phyloP scores from a whole-genome alignment of 192 early-diverging fungal genomes.

The Jimgerdemannia flammicorona region DNA sequence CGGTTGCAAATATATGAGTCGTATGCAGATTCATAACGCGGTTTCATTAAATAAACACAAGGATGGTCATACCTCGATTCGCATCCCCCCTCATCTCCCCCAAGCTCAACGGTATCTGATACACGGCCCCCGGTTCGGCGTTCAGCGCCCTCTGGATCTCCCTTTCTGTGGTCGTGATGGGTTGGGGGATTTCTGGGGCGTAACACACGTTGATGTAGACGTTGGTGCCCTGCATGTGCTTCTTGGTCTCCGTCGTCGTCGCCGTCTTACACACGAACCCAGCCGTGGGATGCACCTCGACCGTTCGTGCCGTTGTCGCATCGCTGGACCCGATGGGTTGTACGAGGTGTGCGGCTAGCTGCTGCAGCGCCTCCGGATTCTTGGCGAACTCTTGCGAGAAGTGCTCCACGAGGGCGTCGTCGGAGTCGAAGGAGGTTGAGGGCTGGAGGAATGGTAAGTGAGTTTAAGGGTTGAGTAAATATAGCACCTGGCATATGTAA shows the following conservation, averaged over 20 bases:
- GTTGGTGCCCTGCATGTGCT: conserved; percentile 17
- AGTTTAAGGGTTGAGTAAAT: neutral
- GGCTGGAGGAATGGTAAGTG: neutral
- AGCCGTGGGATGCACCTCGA: neutral
- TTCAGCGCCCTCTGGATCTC: conserved; percentile 63
- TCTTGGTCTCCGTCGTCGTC: neutral
- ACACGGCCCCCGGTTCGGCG: conserved; percentile 53
- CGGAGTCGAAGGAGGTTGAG: neutral
- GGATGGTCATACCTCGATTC: conserved; percentile 40
- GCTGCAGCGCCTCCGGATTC: neutral
- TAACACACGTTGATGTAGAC: conserved; percentile 70
- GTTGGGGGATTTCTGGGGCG: conserved; percentile 46
- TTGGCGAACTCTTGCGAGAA: neutral
- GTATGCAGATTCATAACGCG: neutral
- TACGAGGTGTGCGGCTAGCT: neutral
- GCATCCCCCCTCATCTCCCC: conserved; percentile 43
- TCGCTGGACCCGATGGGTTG: neutral
- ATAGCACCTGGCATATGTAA: too few species aligned
- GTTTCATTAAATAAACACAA: neutral
- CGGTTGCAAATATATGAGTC: neutral
- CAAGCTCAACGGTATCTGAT: conserved; percentile 63
- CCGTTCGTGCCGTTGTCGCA: neutral
- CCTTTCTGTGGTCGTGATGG: conserved; percentile 50
- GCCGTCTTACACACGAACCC: neutral
- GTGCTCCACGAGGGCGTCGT: neutral